These are phyloP conservation scores for Malus fusca DNA, from an alignment of 306 rosid species.

Conservation along the genomic window DNA sequence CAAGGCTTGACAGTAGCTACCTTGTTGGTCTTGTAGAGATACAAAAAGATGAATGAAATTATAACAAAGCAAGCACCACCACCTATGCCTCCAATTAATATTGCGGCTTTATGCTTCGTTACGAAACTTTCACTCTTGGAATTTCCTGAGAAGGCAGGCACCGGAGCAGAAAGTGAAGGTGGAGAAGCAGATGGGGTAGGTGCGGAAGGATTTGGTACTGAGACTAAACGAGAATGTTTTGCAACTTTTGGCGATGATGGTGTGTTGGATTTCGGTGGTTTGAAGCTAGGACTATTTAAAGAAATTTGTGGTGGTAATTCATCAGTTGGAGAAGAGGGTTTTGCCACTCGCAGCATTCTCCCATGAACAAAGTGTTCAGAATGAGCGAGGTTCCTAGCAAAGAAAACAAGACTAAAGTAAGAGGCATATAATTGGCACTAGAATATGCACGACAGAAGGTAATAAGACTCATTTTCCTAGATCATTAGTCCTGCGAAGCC, in stretches of 20 bases:
- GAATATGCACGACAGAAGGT: neutral
- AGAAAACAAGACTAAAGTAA: neutral
- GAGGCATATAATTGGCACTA: neutral
- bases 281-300: too few relatives aligned
- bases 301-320: too few relatives aligned
- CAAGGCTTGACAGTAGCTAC: slow-evolving; percentile 84
- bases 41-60: slow-evolving; percentile 27
- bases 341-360: slow-evolving; percentile 13
- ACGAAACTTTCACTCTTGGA: neutral
- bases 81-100: slow-evolving; percentile 48
- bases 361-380: slow-evolving; percentile 19
- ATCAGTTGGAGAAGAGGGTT: too few relatives aligned
- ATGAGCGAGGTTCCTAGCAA: slow-evolving; percentile 36
- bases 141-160: neutral
- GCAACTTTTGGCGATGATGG: neutral
- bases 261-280: neutral
- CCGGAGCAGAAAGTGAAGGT: slow-evolving; percentile 3
- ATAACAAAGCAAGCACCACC: slow-evolving; percentile 28
- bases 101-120: neutral
- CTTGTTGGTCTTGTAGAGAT: slow-evolving; percentile 50
- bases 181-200: slow-evolving; percentile 13
- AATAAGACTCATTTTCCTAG: neutral
- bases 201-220: neutral
- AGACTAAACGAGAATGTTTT: neutral
- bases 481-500: neutral